These are phyloP conservation scores for Sistotremastrum suecicum DNA, from an alignment of 768 basidiomycete genomes.

Conservation along the genomic window DNA sequence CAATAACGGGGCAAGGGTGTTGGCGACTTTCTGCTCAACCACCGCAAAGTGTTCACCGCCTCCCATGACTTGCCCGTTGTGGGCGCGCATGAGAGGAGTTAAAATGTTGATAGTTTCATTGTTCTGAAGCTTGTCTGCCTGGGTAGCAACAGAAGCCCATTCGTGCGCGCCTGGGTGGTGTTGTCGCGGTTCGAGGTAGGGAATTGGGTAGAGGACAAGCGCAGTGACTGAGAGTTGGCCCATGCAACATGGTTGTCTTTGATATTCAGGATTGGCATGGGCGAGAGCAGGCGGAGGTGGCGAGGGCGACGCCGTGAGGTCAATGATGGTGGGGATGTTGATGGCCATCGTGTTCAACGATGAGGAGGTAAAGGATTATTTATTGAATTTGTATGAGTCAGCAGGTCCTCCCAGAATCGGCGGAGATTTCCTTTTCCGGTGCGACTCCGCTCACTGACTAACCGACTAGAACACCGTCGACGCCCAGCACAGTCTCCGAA, in stretches of 20 bases:
- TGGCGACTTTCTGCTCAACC: constrained; percentile 76
- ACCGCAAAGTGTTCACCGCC: constrained; percentile 65
- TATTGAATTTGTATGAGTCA: too few species aligned
- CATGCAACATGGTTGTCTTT: constrained; percentile 75
- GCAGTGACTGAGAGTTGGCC: constrained; percentile 75
- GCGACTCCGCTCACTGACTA: background rate
- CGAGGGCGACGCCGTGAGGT: constrained; percentile 56
- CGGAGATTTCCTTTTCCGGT: too few species aligned
- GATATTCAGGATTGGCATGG: constrained; percentile 31
- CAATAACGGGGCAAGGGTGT: constrained; percentile 67
- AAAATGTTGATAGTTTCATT: constrained; percentile 73
- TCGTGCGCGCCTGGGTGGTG: constrained; percentile 31
- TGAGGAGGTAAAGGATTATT: too few species aligned
- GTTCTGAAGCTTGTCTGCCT: constrained; percentile 51
- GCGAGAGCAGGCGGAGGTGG: constrained; percentile 31
- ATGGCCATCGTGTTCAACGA: too few species aligned
- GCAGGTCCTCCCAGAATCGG: too few species aligned
- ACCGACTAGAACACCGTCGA: constrained; percentile 2
- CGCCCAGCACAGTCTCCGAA: too few species aligned
- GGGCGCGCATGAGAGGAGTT: constrained; percentile 37
- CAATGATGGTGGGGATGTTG: constrained; percentile 31
- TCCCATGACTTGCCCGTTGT: constrained; percentile 35
- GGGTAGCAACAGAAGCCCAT: constrained; percentile 56
- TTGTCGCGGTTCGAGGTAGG: constrained; percentile 42
- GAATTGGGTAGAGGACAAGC: constrained; percentile 69